Evolutionary conservation across 176 grass and related monocot species (phyloP).

Genomic region (Ananas comosus): DNA sequence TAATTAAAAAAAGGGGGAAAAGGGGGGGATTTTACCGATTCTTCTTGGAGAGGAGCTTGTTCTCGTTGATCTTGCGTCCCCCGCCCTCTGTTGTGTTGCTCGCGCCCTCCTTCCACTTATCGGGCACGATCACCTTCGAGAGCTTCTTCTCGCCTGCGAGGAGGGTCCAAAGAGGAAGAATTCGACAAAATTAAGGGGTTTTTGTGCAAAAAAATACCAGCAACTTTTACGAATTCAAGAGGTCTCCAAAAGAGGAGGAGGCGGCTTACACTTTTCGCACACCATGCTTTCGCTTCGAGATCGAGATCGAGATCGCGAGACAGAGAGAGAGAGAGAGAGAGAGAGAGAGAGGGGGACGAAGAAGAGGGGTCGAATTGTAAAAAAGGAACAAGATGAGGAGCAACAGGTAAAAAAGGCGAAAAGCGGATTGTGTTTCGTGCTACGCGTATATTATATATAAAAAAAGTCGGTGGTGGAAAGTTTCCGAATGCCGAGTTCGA

Average conservation of each 20-base stretch:
- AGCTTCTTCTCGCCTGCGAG: conserved; percentile 92
- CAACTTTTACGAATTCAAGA: neutral
- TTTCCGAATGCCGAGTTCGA: too few species aligned
- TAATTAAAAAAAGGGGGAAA: neutral
- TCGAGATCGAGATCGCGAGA: neutral
- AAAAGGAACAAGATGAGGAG: too few species aligned
- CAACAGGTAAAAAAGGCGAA: too few species aligned
- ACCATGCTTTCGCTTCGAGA: conserved; percentile 7
- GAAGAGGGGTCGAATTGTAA: neutral
- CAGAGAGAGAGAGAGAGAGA: neutral
- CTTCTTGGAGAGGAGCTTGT: conserved; percentile 99
- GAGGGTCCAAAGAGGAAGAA: neutral
- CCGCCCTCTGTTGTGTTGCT: conserved; percentile 92
- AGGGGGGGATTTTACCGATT: conserved; percentile 39
- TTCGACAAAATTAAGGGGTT: neutral
- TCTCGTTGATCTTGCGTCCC: conserved; percentile 98
- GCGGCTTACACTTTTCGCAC: conserved; percentile 28
- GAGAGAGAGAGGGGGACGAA: neutral
- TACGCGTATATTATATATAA: too few species aligned
- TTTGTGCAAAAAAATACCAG: conserved; percentile 1
- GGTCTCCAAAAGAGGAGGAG: neutral
- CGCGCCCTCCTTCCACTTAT: conserved; percentile 99
- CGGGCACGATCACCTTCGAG: conserved; percentile 95
- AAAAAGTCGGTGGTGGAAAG: too few species aligned
- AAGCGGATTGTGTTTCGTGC: too few species aligned